phyloP scores from a whole-genome alignment of 805 yeast genomes.

The Clavispora carvajalis region DNA sequence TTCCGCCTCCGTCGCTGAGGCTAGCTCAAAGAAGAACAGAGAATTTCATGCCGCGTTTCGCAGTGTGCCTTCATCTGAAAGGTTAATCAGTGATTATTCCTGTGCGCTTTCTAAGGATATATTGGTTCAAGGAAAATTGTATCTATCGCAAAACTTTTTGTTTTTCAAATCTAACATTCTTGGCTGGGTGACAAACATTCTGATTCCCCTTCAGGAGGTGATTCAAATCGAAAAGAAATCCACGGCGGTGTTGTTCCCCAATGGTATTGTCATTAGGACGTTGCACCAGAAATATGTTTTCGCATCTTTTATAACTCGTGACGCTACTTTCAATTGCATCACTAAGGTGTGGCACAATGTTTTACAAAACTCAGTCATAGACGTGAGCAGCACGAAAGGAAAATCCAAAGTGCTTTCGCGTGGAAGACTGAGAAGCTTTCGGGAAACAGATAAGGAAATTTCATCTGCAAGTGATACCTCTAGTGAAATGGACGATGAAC shows the following conservation, averaged over 20 bases:
- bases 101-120: slow-evolving; percentile 67
- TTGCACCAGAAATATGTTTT: slow-evolving; percentile 57
- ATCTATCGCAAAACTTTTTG: slow-evolving; percentile 48
- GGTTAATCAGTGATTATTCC: slow-evolving; percentile 53
- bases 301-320: slow-evolving; percentile 63
- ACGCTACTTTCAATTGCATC: slow-evolving; percentile 45
- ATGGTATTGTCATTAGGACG: slow-evolving; percentile 60
- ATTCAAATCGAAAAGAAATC: slow-evolving; percentile 59
- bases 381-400: background rate
- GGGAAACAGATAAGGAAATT: background rate
- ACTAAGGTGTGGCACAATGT: slow-evolving; percentile 56
- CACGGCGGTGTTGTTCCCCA: slow-evolving; percentile 66
- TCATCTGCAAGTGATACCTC: background rate
- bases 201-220: slow-evolving; percentile 56
- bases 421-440: background rate
- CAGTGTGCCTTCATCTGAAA: slow-evolving; percentile 45
- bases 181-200: slow-evolving; percentile 59
- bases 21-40: slow-evolving; percentile 41
- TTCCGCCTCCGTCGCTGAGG: slow-evolving; percentile 3
- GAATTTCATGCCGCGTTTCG: slow-evolving; percentile 60
- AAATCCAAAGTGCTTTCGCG: background rate
- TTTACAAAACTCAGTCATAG: slow-evolving; percentile 16
- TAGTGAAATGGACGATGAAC: background rate
- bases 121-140: slow-evolving; percentile 61
- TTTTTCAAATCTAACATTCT: slow-evolving; percentile 64